Evolutionary conservation across 2,329 filamentous ascomycete genomes (phyloP).

Genomic region (Amauroascus niger): DNA sequence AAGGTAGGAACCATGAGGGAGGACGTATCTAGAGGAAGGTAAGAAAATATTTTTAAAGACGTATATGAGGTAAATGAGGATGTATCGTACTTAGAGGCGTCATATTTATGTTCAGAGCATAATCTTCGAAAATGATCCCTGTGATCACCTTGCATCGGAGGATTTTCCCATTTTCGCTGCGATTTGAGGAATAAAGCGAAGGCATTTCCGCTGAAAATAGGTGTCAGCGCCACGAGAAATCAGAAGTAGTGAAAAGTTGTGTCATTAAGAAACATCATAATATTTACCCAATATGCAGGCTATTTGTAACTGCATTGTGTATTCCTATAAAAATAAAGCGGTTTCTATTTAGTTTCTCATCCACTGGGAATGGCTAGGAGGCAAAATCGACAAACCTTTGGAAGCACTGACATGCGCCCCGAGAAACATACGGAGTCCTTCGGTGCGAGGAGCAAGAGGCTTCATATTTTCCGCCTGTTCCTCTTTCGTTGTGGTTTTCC

Average conservation of each 20-base stretch:
- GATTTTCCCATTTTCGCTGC: slow-evolving; percentile 87
- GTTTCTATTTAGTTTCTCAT: not conserved
- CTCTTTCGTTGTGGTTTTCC: slow-evolving; percentile 43
- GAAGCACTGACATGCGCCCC: slow-evolving; percentile 88
- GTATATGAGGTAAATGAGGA: not conserved
- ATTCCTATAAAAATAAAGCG: slow-evolving; percentile 52
- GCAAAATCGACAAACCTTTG: slow-evolving; percentile 52
- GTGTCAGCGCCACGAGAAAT: not conserved
- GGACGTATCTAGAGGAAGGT: slow-evolving; percentile 48
- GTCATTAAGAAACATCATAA: not conserved
- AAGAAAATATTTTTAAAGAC: slow-evolving; percentile 2
- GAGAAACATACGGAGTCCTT: slow-evolving; percentile 67
- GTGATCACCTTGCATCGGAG: slow-evolving; percentile 60
- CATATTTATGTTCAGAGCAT: slow-evolving; percentile 61
- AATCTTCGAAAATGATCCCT: slow-evolving; percentile 58
- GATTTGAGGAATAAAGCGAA: slow-evolving; percentile 95
- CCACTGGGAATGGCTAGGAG: not conserved
- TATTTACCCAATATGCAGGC: slow-evolving; percentile 58
- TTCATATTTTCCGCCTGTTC: slow-evolving; percentile 7
- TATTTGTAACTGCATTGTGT: slow-evolving; percentile 75
- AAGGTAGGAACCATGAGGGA: slow-evolving; percentile 92
- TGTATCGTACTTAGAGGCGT: slow-evolving; percentile 45
- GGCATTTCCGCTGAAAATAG: slow-evolving; percentile 60
- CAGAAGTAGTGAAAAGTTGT: not conserved
- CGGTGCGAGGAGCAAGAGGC: slow-evolving; percentile 51